Evolutionary conservation across 257 asterid species (phyloP), one percentile per base, ranked within the genome.

Genomic region (Solanum clarkiae): DNA sequence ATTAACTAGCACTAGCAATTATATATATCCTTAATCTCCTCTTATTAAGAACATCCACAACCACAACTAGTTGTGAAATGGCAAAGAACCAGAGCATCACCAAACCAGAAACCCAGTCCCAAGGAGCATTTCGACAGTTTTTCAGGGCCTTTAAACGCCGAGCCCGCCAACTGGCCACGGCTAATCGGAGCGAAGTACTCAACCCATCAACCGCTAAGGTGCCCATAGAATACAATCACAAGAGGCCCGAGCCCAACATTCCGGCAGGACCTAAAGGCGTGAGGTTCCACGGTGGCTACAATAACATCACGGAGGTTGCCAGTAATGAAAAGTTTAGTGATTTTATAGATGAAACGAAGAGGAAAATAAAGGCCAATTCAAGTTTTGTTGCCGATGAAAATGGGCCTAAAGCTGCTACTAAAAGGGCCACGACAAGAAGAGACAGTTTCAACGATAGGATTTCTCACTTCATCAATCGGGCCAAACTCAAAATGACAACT

Each of bases 361-460:
- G 66, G 15, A 88, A 85, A 65, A 80, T 90, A 9, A 62, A 62
- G 91, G 81, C 87, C 71, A 88, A 54, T 42, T 44, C 56, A 7
- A 88, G 94, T 5, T 83, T 75, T 26, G 81, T 89, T 82, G 90
- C 88, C 7, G 89, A 24, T 45, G 87, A 59, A 12, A 63, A 62
- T 7, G 60, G 10, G 14, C n/a, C 11, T 53, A 81, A 15, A 59
- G 59, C 55, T 24, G 44, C 24, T 16, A 13, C 80, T 40, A 42
- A 70, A 14, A 89, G 85, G 80, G 59, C 29, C 20, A 68, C 89
- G 4, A 81, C 87, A 26, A 90, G 88, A 86, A 89, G 91, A 80
- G 95, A 93, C 20, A 94, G 95, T 81, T 88, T 93, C 59, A 89
- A 91, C 72, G 91, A 91, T 72, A 93, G 80, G 82, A 84, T 90